Evolutionary conservation across 495 filamentous ascomycete genomes (phyloP).

Genomic region (Hamigera avellanea): DNA sequence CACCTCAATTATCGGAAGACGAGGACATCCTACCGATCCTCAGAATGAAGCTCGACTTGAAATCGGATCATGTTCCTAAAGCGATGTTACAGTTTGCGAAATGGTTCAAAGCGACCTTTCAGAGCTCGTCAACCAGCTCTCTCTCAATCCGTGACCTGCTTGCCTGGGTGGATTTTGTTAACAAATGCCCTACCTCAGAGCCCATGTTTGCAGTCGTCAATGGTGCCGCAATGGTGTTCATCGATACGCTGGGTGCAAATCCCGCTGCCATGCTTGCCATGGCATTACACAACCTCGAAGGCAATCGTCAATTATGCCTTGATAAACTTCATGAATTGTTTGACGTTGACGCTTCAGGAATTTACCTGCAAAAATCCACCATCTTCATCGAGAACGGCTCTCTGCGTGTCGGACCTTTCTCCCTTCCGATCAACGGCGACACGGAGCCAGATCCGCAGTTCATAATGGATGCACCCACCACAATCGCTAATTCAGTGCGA

Average conservation of each 20-base stretch:
- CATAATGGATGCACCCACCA: constrained; percentile 79
- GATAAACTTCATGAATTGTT: constrained; percentile 58
- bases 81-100: constrained; percentile 76
- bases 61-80: constrained; percentile 26
- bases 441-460: constrained; percentile 48
- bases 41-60: constrained; percentile 55
- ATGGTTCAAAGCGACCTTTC: constrained; percentile 79
- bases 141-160: constrained; percentile 86
- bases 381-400: constrained; percentile 34
- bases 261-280: constrained; percentile 73
- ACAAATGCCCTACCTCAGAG: constrained; percentile 42
- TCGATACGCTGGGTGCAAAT: constrained; percentile 90
- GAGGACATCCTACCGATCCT: constrained; percentile 86
- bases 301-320: constrained; percentile 61
- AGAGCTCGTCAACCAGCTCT: constrained; percentile 54
- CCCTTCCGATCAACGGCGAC: constrained; percentile 38
- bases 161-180: constrained; percentile 90
- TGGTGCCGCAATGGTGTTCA: constrained; percentile 89
- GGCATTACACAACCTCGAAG: constrained; percentile 39
- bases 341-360: constrained; percentile 42
- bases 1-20: constrained; percentile 63
- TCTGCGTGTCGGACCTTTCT: constrained; percentile 63
- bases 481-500: constrained; percentile 76
- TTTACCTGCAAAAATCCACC: constrained; percentile 47
- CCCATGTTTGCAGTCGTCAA: constrained; percentile 54